These are phyloP conservation scores for Geotrichum candidum DNA, from an alignment of 1,139 yeast genomes.

Conservation along the genomic window DNA sequence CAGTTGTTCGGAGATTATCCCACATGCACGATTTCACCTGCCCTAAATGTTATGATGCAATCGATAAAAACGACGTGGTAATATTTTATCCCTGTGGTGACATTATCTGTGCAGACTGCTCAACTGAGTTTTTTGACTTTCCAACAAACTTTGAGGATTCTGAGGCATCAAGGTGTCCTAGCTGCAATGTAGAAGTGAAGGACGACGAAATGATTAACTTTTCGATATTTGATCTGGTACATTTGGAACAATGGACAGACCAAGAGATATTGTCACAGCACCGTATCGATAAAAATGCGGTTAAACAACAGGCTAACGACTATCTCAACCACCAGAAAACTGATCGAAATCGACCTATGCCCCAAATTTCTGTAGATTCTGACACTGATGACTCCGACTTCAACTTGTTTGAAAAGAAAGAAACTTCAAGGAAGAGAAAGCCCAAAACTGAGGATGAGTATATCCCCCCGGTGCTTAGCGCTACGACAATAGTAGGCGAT, in stretches of 20 bases:
- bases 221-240: constrained; percentile 27
- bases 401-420: constrained; percentile 10
- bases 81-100: constrained; percentile 34
- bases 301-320: constrained; percentile 1
- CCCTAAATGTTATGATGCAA: constrained; percentile 60
- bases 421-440: constrained; percentile 8
- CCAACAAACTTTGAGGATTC: constrained; percentile 16
- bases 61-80: constrained; percentile 43
- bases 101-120: constrained; percentile 31
- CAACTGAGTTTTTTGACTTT: constrained; percentile 21
- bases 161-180: constrained; percentile 23
- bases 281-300: neutral
- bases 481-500: neutral
- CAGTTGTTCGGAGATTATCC: constrained; percentile 21
- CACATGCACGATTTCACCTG: constrained; percentile 45
- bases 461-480: neutral
- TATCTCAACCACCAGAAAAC: neutral
- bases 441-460: neutral
- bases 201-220: constrained; percentile 24
- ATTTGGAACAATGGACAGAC: constrained; percentile 22
- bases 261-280: constrained; percentile 18
- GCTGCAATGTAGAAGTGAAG: constrained; percentile 23
- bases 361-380: constrained; percentile 7
- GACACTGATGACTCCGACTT: constrained; percentile 12
- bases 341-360: constrained; percentile 3